Base-by-base conservation (phyloP, 2,329 filamentous ascomycete species). In the Allantophomopsis cytisporea region DNA sequence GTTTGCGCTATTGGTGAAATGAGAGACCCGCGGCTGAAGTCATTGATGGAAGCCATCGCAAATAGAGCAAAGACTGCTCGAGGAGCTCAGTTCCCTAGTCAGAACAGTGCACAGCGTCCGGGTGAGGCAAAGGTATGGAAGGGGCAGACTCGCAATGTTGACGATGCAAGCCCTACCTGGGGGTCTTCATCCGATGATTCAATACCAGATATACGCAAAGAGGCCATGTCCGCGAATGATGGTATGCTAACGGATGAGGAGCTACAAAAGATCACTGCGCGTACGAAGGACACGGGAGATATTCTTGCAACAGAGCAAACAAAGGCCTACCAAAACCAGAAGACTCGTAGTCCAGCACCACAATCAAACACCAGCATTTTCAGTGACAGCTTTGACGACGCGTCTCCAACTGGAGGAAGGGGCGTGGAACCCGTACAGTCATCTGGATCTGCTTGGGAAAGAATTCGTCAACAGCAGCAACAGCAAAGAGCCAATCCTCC, bases 401-500 rank as follows among this genome's bases (percentile, higher is more conserved):
- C 48, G 14, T 55, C 54, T 17, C 50, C 52, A n/a, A 51, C 51
- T 2, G 44, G 44, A 14, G 47, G 47, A 14, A 45, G 46, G 23
- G 47, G 44, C 3, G 41, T 49, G 15, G 39, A 42, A 14, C 45
- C 38, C 37, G 35, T 18, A 36, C 42, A 21, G 39, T 13, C 36
- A 18, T 23, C 35, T 33, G 53, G 47, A 4, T 57, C 54, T 31
- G 49, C 50, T n/a, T 57, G 55, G 55, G 55, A 57, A 2, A 49
- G 51, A 35, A 35, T 57, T 38, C 44, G 54, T 33, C 46, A 46
- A 39, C 37, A 38, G 15, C 16, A 17, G 36, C 36, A 34, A 31
- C 44, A 38, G 16, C 32, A 37, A 16, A 35, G 38, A n/a, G 16
- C 13, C 17, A n/a, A 37, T 31, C 21, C 34, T 31, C 39, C 35